Conservation (phyloP, 2,329 filamentous ascomycete genomes). For the Biscogniauxia marginata region DNA sequence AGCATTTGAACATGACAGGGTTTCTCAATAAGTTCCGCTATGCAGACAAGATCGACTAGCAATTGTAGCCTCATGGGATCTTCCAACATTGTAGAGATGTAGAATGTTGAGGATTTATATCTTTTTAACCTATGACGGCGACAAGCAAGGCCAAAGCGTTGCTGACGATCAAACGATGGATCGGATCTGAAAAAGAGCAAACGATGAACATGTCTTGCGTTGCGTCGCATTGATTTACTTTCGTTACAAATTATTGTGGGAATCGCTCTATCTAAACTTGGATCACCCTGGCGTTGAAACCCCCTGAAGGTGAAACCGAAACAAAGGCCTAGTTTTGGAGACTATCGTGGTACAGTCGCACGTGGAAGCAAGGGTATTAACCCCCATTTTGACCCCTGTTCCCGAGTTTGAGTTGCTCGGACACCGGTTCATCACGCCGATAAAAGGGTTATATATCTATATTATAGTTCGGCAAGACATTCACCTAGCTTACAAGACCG, state of each 20-base stretch:
- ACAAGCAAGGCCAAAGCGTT: not conserved
- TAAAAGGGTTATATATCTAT: not conserved
- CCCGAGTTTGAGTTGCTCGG: no score
- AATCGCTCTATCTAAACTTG: not conserved
- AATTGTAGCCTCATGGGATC: no score
- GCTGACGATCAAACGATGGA: not conserved
- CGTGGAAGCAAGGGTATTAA: not conserved
- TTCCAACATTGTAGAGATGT: no score
- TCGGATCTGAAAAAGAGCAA: not conserved
- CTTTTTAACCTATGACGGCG: not conserved
- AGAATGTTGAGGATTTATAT: not conserved
- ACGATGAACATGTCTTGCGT: not conserved
- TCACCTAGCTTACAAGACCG: not conserved
- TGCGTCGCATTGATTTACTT: constrained; percentile 1
- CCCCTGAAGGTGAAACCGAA: not conserved
- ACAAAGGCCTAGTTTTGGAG: not conserved
- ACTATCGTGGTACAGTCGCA: not conserved
- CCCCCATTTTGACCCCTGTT: not conserved
- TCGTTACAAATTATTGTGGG: not conserved
- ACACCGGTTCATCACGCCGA: not conserved
- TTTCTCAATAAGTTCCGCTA: no score
- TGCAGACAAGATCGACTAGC: no score
- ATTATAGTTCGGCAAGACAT: not conserved
- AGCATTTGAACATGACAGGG: no score
- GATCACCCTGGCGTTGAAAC: not conserved